phyloP scores from a whole-genome alignment of 441 rosid genomes.

The Geranium incanum region DNA sequence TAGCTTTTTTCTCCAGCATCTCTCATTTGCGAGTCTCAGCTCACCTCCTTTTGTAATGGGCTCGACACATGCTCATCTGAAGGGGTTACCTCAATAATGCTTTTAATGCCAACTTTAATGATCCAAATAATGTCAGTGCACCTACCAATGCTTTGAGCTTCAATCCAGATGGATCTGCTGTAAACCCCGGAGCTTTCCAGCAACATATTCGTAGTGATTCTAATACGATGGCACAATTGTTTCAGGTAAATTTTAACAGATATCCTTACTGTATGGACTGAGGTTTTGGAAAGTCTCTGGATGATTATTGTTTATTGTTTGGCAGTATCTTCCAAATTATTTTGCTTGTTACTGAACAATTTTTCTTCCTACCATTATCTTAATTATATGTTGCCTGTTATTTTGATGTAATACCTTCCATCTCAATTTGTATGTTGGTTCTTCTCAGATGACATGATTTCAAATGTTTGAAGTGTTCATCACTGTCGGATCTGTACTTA shows the following conservation, averaged over 20 bases:
- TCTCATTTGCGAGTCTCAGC: too few relatives aligned
- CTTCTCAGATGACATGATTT: not conserved
- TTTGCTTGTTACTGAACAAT: not conserved
- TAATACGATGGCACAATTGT: constrained; percentile 65
- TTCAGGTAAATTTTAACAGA: constrained; percentile 41
- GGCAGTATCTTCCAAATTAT: not conserved
- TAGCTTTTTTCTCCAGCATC: too few relatives aligned
- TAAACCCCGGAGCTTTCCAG: constrained; percentile 78
- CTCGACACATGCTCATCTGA: too few relatives aligned
- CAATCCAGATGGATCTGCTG: constrained; percentile 87
- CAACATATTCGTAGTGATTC: constrained; percentile 65
- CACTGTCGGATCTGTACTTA: not conserved
- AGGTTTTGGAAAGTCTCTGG: not conserved
- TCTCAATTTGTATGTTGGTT: too few relatives aligned
- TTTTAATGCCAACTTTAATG: constrained; percentile 10
- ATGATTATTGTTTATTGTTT: not conserved
- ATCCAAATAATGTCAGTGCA: constrained; percentile 38
- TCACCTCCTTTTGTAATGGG: too few relatives aligned
- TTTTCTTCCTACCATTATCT: not conserved
- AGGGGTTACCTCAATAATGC: too few relatives aligned
- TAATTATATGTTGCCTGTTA: not conserved
- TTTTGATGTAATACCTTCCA: not conserved
- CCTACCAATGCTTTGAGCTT: constrained; percentile 43
- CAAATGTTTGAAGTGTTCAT: not conserved
- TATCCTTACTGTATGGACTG: too few relatives aligned